Evolutionary conservation across 2,329 filamentous ascomycete genomes (phyloP).

Genomic region (Neoscytalidium dimidiatum): DNA sequence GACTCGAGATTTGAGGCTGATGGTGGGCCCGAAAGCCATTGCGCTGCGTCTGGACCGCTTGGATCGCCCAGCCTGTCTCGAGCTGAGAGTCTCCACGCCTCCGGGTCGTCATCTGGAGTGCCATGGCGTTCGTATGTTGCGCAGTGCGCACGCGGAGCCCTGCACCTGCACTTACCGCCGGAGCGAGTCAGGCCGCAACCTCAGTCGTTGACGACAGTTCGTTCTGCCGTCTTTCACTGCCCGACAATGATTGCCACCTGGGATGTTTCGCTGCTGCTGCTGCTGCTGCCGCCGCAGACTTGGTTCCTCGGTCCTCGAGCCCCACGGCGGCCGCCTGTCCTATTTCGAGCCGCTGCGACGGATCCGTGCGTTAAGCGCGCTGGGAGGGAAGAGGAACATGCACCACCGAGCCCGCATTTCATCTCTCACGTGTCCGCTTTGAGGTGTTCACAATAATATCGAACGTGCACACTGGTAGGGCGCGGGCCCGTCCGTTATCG

Average conservation of each 20-base stretch:
- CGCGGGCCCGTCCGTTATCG: neutral
- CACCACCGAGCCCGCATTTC: constrained; percentile 12
- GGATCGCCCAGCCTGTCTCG: neutral
- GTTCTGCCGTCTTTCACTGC: neutral
- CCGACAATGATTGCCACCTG: neutral
- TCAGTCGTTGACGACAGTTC: constrained; percentile 2
- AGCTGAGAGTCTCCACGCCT: constrained; percentile 3
- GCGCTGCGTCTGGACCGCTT: constrained; percentile 5
- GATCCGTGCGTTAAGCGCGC: neutral
- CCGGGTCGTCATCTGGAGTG: neutral
- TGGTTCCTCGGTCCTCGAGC: no score
- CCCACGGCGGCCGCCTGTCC: neutral
- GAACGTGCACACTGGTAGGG: neutral
- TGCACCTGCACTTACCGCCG: neutral
- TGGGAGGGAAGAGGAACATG: neutral
- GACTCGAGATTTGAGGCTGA: constrained; percentile 13
- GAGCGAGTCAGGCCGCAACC: constrained; percentile 3
- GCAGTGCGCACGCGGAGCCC: constrained; percentile 11
- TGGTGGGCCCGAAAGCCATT: neutral
- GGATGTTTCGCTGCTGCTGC: neutral
- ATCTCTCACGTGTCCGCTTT: constrained; percentile 10
- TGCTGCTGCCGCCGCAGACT: no score
- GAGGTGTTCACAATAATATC: constrained; percentile 8
- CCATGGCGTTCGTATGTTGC: constrained; percentile 12
- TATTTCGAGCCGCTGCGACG: constrained; percentile 1